A percentile compares a stretch with the other conserved stretches of the same genome.
Evolutionary conservation across 2,329 filamentous ascomycete species (phyloP).

Genomic region (Biscogniauxia sp.): DNA sequence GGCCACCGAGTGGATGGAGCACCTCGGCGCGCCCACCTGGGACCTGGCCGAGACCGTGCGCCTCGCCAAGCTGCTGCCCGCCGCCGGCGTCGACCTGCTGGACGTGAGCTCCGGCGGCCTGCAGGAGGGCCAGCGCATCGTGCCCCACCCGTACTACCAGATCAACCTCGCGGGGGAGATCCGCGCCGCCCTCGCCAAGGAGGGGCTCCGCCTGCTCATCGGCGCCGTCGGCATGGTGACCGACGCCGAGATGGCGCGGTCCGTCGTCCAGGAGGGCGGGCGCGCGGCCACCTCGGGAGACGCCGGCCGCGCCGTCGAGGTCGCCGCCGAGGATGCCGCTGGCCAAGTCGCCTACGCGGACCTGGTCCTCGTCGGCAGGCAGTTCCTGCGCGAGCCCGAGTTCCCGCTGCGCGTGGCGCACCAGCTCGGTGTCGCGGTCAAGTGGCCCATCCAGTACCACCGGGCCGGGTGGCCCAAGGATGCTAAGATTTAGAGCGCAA

Average conservation of each 20-base stretch:
- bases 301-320: slow-evolving; percentile 39
- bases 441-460: slow-evolving; percentile 68
- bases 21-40: slow-evolving; percentile 57
- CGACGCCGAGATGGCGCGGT: slow-evolving; percentile 64
- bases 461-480: slow-evolving; percentile 34
- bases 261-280: slow-evolving; percentile 48
- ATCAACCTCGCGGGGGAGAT: slow-evolving; percentile 68
- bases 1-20: slow-evolving; percentile 67
- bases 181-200: slow-evolving; percentile 59
- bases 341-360: slow-evolving; percentile 54
- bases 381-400: slow-evolving; percentile 80
- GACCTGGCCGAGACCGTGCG: slow-evolving; percentile 64
- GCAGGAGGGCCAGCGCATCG: slow-evolving; percentile 61
- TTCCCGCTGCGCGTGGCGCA: slow-evolving; percentile 72
- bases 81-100: slow-evolving; percentile 74
- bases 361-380: slow-evolving; percentile 69
- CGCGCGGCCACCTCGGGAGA: slow-evolving; percentile 39
- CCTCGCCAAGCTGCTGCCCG: slow-evolving; percentile 68
- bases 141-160: slow-evolving; percentile 67
- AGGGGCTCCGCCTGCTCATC: slow-evolving; percentile 57
- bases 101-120: slow-evolving; percentile 77
- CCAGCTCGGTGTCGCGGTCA: slow-evolving; percentile 67
- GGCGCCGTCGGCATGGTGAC: slow-evolving; percentile 74
- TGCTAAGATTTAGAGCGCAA: slow-evolving; percentile 24
- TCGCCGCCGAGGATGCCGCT: slow-evolving; percentile 36